These are phyloP conservation scores for Sindora glabra DNA, from an alignment of 306 rosid species.

Conservation along the genomic window DNA sequence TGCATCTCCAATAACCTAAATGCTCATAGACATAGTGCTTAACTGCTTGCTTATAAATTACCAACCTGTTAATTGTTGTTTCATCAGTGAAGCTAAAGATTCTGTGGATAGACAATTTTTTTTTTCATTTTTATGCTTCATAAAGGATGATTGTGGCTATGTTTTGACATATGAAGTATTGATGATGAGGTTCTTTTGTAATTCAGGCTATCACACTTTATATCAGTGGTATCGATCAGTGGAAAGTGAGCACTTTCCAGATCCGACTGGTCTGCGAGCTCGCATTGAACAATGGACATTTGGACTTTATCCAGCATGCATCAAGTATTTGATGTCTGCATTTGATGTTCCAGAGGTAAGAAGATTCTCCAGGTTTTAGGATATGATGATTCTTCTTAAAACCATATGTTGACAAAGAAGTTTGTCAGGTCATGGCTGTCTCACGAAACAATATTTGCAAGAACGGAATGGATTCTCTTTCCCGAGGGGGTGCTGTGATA, in stretches of 20 bases:
- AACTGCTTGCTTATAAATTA: constrained; percentile 1
- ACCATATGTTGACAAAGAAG: background rate
- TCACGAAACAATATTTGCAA: constrained; percentile 79
- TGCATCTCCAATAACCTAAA: background rate
- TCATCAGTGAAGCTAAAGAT: constrained; percentile 4
- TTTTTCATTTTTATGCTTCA: background rate
- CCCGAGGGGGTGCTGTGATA: constrained; percentile 65
- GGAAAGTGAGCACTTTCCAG: constrained; percentile 95
- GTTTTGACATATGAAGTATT: constrained; percentile 2
- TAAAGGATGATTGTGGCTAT: background rate
- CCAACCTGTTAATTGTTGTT: background rate
- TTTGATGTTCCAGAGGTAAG: constrained; percentile 98
- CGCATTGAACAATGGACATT: constrained; percentile 94
- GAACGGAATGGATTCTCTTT: constrained; percentile 71
- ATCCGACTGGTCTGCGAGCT: constrained; percentile 95
- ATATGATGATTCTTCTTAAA: background rate
- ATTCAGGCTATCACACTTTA: constrained; percentile 84
- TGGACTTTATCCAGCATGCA: constrained; percentile 97
- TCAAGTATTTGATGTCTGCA: constrained; percentile 92
- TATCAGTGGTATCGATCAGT: constrained; percentile 80
- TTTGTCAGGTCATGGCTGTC: constrained; percentile 88
- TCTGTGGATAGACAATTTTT: constrained; percentile 5
- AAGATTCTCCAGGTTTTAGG: background rate
- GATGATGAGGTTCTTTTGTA: background rate
- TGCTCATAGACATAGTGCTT: too few species aligned